These are phyloP conservation scores for Tetracentron sinense DNA, from an alignment of 164 flowering plant genomes.

Conservation along the genomic window DNA sequence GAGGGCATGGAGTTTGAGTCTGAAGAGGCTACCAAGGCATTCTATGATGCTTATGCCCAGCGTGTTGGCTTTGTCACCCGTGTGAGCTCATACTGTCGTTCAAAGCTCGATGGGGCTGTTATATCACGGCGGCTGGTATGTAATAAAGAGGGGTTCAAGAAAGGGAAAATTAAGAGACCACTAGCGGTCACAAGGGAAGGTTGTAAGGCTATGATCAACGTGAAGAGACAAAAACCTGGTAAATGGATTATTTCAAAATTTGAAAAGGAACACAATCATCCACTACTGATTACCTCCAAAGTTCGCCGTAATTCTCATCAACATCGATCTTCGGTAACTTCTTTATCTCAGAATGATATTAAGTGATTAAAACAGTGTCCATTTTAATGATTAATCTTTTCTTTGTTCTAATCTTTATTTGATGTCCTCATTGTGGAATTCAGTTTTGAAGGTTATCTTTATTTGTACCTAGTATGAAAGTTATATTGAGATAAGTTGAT, in stretches of 20 bases:
- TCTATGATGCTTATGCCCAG: slow-evolving; percentile 6
- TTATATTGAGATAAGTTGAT: too few relatives aligned
- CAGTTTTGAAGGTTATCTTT: too few relatives aligned
- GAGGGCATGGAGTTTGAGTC: slow-evolving; percentile 5
- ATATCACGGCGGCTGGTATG: too few relatives aligned
- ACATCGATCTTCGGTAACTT: slow-evolving; percentile 3
- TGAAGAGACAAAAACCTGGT: slow-evolving; percentile 6
- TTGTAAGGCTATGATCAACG: slow-evolving; percentile 6
- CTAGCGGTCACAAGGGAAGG: slow-evolving; percentile 10
- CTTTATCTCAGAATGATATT: too few relatives aligned
- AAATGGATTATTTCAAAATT: slow-evolving; percentile 8
- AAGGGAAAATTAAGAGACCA: slow-evolving; percentile 8
- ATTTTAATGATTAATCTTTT: too few relatives aligned
- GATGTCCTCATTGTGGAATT: too few relatives aligned
- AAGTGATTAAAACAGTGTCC: too few relatives aligned
- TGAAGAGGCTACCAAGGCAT: too few relatives aligned
- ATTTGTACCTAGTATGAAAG: too few relatives aligned
- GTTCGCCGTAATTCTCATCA: slow-evolving; percentile 3
- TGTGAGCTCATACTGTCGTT: slow-evolving; percentile 7
- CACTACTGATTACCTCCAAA: slow-evolving; percentile 1
- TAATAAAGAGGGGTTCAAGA: too few relatives aligned
- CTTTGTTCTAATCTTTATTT: too few relatives aligned
- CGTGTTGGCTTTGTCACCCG: slow-evolving; percentile 10
- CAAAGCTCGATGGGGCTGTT: slow-evolving; percentile 6
- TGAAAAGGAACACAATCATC: slow-evolving; percentile 3